A percentile compares a stretch with the other conserved stretches of the same genome.
These are phyloP conservation scores for Protea cynaroides DNA, from an alignment of 164 flowering plant genomes.

Conservation along the genomic window DNA sequence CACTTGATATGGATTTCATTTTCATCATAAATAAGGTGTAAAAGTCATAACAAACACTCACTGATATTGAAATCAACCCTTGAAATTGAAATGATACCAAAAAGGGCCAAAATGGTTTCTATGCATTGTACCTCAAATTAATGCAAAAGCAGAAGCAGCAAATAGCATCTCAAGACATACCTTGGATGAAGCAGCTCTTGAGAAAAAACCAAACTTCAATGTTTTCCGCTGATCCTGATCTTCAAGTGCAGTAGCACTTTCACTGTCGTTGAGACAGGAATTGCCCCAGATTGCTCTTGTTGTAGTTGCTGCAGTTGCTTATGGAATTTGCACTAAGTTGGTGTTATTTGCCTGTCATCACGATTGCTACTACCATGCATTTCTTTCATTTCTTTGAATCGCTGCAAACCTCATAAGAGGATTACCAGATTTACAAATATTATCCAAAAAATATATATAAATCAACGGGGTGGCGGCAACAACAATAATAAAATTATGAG, in stretches of 20 bases:
- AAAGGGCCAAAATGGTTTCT: background rate
- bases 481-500: background rate
- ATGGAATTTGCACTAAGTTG: constrained; percentile 62
- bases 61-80: too few relatives aligned
- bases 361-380: constrained; percentile 92
- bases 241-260: constrained; percentile 43
- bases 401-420: constrained; percentile 36
- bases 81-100: too few relatives aligned
- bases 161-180: constrained; percentile 27
- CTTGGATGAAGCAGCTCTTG: constrained; percentile 68
- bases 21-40: too few relatives aligned
- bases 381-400: constrained; percentile 97
- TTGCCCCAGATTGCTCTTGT: constrained; percentile 37
- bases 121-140: background rate
- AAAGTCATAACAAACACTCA: too few relatives aligned
- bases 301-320: constrained; percentile 57
- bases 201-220: constrained; percentile 90
- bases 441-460: background rate
- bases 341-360: constrained; percentile 63
- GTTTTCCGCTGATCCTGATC: constrained; percentile 78
- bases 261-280: constrained; percentile 25
- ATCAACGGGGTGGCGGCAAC: too few relatives aligned
- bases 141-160: background rate
- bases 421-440: background rate
- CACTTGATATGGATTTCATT: too few relatives aligned